These are phyloP conservation scores for Sporothrix curviconia DNA, from an alignment of 2,329 filamentous ascomycete genomes.

Conservation along the genomic window DNA sequence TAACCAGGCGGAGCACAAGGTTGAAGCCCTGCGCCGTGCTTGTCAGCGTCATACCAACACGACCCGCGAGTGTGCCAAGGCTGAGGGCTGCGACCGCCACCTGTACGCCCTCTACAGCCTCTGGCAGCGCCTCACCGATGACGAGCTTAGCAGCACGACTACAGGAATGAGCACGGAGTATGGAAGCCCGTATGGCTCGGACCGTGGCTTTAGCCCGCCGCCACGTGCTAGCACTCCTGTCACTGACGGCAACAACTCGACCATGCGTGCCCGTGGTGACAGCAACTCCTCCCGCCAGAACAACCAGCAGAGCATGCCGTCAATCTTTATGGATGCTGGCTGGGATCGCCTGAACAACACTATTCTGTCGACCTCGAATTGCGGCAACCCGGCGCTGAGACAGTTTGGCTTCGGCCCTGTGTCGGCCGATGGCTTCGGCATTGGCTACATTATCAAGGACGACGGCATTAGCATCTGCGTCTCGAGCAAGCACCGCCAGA, in stretches of 20 bases:
- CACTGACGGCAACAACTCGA: background rate
- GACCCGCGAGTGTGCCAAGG: constrained; percentile 82
- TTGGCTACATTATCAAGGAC: constrained; percentile 98
- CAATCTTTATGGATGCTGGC: constrained; percentile 78
- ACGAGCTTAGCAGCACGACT: constrained; percentile 48
- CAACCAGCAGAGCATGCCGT: constrained; percentile 46
- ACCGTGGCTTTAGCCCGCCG: constrained; percentile 57
- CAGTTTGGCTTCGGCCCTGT: constrained; percentile 97
- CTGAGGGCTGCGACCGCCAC: constrained; percentile 84
- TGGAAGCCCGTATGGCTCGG: constrained; percentile 23
- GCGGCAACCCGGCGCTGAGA: constrained; percentile 86
- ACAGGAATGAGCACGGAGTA: constrained; percentile 31
- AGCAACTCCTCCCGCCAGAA: constrained; percentile 20
- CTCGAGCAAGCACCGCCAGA: constrained; percentile 89
- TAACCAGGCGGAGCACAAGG: constrained; percentile 72
- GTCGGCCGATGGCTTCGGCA: constrained; percentile 88
- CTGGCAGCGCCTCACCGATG: constrained; percentile 85
- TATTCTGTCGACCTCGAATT: constrained; percentile 95
- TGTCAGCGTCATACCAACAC: constrained; percentile 73
- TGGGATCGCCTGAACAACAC: constrained; percentile 97
- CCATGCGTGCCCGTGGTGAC: constrained; percentile 17
- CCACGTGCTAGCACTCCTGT: constrained; percentile 12
- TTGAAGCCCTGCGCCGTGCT: constrained; percentile 76
- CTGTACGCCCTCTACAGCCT: constrained; percentile 90
- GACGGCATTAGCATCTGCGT: constrained; percentile 86